Conservation (phyloP, 106 monocot genomes). For the Cymbidium sinense region DNA sequence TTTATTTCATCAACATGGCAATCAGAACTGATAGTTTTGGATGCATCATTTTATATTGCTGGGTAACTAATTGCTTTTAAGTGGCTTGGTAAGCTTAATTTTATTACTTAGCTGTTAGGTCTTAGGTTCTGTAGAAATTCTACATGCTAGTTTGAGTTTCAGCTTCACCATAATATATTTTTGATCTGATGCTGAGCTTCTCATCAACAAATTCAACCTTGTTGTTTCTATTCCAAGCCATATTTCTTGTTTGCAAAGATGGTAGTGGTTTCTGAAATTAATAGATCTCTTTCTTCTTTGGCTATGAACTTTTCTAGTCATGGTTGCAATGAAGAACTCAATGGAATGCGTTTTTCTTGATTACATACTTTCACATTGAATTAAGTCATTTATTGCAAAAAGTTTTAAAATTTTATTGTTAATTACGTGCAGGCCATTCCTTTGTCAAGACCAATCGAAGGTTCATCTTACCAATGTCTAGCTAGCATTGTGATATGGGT, state of each 20-base stretch:
- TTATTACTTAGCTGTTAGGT: not conserved
- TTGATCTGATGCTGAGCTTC: not conserved
- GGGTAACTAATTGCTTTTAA: not conserved
- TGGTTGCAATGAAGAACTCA: not conserved
- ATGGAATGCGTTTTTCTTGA: not conserved
- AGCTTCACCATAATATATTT: not conserved
- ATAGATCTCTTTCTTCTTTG: not conserved
- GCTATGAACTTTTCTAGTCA: not conserved
- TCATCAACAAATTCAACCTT: not conserved
- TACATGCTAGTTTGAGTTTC: not conserved
- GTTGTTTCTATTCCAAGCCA: not conserved
- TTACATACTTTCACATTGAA: not conserved
- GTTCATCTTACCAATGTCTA: conserved; percentile 1
- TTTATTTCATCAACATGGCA: not conserved
- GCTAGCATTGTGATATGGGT: not conserved
- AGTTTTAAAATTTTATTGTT: not conserved
- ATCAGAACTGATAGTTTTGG: not conserved
- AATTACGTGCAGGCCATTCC: not conserved
- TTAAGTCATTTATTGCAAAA: not conserved
- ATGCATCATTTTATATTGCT: not conserved
- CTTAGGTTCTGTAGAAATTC: not conserved
- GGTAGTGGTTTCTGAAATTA: not conserved
- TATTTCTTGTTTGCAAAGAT: not conserved
- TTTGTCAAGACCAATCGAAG: not conserved
- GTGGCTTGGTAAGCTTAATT: not conserved